Base-by-base conservation (phyloP, 2,329 filamentous ascomycete species). In the Penicillium sp. region DNA sequence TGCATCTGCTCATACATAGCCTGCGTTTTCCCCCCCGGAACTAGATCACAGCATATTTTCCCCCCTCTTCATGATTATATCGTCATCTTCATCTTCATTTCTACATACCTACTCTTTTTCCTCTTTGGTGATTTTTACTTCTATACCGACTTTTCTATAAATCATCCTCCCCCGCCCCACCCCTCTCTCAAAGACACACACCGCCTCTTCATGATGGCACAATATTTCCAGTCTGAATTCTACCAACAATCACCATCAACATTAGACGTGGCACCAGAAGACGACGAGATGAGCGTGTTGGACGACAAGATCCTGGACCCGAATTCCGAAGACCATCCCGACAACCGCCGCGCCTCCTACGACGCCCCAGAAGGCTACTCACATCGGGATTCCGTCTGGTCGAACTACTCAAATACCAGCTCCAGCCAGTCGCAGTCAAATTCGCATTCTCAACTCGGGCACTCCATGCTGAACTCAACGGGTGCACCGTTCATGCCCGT, bases 401-500 rank as follows among this genome's bases (percentile, higher is more conserved):
- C 72, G 53, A 76, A 78, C 48, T 69, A 69, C 53, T 63, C 68
- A 37, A 68, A 66, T 33, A 56, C 62, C 58, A 70, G 73, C 61
- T 69, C 70, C 57, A 71, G 68, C 40, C 66, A 67, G 58, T 68
- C 69, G 32, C 69, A 69, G 45, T 69, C 69, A 49, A 62, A 64
- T 52, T 71, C 69, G 46, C 69, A 72, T 49, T 71, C 69, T 44
- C 69, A 72, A 55, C 58, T 73, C 32, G 62, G 61, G 17, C 74
- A 77, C 51, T 66, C 75, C 51, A 72, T 77, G 65, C 71, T 77
- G 59, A 71, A 72, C 39, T 62, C 76, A 56, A 68, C 70, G 58
- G 75, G 70, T 64, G 73, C 74, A 71, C 81, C 81, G 43, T 90
- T 86, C 72, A 78, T 83, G 72, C 80, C 81, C 52, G 74, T 84